Base-by-base conservation (phyloP, 352 stramenopile genomes). In the Pythium diclinum region DNA sequence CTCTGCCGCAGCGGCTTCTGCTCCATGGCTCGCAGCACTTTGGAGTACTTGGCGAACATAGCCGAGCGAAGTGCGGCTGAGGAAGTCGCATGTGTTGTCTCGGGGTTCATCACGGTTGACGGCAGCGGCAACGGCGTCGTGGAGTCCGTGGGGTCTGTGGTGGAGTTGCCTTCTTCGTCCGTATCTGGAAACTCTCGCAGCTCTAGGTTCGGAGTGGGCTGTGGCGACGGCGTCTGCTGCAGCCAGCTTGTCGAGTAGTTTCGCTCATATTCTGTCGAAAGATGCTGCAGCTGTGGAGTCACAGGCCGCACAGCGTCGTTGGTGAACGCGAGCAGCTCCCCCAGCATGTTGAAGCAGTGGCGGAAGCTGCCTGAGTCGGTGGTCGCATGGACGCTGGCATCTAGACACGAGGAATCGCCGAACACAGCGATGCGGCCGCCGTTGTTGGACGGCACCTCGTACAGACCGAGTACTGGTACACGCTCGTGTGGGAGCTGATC, bases 351-450 rank as follows among this genome's bases (percentile, higher is more conserved):
- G 32, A 90, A 90, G 61, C 83, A 92, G 49, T 88, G 62, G 4
- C 64, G 69, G 60, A 87, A 86, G 59, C 71, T 74, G 3, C 9
- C 69, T 44, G 38, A 65, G 34, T 34, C 65, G 17, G 38, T 51
- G 5, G 46, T 56, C 9, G 63, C 52, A 38, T 91, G 78, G 6
- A 79, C 79, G 32, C 77, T 88, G 6, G 81, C 76, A 38, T 93
- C 85, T 16, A 93, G 67, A 58, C 82, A 93, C 17, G 82, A 86
- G 14, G 73, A 87, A 62, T 93, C 85, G 10, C 85, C 85, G 56
- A 87, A 91, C 21, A 91, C 82, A 10, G 82, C 83, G 17, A 93
- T 90, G 11, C 85, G 82, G 38, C 85, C 85, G 4, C 82, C 82
- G 58, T 81, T 73, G 11, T 59, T 55, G 16, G 81, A 82, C 2